phyloP scores from a whole-genome alignment of 78 protist genomes.

The Dictyostelium intermedium region DNA sequence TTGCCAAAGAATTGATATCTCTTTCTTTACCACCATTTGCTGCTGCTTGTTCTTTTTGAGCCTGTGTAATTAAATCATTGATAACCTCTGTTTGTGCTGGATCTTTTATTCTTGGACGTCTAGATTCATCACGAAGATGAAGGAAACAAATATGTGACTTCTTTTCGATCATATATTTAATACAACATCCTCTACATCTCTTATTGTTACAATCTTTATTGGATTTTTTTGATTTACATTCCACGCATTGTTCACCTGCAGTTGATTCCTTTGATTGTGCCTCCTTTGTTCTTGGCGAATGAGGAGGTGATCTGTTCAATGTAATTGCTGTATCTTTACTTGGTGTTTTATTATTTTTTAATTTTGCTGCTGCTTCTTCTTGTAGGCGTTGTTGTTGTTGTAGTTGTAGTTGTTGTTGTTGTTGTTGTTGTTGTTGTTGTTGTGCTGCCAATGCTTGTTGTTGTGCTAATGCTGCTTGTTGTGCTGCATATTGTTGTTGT shows the following conservation, averaged over 20 bases:
- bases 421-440: background rate
- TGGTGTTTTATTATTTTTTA: background rate
- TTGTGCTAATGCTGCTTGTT: background rate
- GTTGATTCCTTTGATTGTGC: background rate
- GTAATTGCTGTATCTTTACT: background rate
- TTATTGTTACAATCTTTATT: constrained; percentile 46
- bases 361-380: background rate
- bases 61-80: constrained; percentile 13
- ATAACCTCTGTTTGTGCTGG: constrained; percentile 26
- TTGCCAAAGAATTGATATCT: background rate
- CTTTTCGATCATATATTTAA: constrained; percentile 48
- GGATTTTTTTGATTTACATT: constrained; percentile 48
- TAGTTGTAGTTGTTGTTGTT: background rate
- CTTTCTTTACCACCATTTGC: background rate
- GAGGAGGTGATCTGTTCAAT: background rate
- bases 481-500: background rate
- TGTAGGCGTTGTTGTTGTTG: background rate
- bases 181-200: constrained; percentile 65
- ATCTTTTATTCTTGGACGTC: constrained; percentile 55
- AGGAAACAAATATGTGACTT: constrained; percentile 14
- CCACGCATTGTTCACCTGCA: background rate
- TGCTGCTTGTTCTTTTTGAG: background rate
- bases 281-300: background rate
- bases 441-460: background rate
- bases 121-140: constrained; percentile 55